These are phyloP conservation scores for Fusarium stilboides DNA, from an alignment of 2,329 filamentous ascomycete genomes.

Conservation along the genomic window DNA sequence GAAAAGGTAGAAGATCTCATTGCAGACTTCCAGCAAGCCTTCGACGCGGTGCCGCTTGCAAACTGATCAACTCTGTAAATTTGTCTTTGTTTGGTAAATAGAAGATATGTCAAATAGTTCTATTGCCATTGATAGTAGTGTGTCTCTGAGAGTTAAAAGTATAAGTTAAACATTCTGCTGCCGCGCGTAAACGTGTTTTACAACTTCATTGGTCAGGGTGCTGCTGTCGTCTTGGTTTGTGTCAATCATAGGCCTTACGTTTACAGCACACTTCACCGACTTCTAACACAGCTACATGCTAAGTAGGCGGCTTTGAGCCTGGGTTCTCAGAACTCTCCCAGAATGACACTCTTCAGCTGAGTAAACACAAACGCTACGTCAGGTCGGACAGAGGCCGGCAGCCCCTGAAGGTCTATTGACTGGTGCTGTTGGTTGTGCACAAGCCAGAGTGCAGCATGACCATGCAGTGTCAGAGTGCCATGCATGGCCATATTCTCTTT, in stretches of 20 bases:
- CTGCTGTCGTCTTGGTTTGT: not conserved
- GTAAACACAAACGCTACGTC: not conserved
- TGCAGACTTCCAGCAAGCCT: slow-evolving; percentile 75
- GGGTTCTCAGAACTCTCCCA: not conserved
- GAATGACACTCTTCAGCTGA: not conserved
- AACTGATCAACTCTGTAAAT: not conserved
- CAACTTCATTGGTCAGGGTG: not conserved
- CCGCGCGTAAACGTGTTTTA: too few relatives aligned
- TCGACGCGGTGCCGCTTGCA: not conserved
- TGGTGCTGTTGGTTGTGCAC: not conserved
- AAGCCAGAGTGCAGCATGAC: not conserved
- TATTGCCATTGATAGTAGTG: not conserved
- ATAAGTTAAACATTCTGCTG: not conserved
- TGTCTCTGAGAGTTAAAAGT: not conserved
- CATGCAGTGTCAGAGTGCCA: slow-evolving; percentile 1
- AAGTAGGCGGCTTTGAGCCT: not conserved
- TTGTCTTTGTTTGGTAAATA: not conserved
- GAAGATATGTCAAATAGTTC: not conserved
- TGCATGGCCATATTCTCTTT: not conserved
- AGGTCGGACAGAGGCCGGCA: not conserved
- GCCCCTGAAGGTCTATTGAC: not conserved
- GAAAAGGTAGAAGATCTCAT: slow-evolving; percentile 83
- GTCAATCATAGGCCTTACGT: too few relatives aligned
- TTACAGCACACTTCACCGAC: too few relatives aligned
- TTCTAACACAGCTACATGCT: too few relatives aligned